These are phyloP conservation scores for Heterobasidion irregulare DNA, from an alignment of 1,284 basidiomycete genomes.

Conservation along the genomic window DNA sequence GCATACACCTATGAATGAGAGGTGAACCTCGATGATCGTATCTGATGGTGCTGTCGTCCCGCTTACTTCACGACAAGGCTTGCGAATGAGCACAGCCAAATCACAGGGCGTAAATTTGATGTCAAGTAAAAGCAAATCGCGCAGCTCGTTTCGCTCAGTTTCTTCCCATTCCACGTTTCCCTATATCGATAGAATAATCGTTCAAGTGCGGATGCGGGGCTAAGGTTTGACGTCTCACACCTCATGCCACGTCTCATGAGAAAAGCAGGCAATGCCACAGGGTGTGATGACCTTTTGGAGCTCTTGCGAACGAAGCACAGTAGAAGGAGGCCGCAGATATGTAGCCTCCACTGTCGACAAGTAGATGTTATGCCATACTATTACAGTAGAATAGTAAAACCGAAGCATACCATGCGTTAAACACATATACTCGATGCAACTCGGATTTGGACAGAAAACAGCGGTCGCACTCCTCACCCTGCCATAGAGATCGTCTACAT, in stretches of 20 bases:
- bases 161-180: neutral
- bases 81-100: constrained; percentile 31
- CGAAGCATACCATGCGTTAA: constrained; percentile 2
- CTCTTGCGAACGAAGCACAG: neutral
- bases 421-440: constrained; percentile 4
- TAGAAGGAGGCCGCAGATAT: neutral
- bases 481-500: neutral
- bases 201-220: neutral
- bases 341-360: neutral
- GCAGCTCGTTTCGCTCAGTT: constrained; percentile 12
- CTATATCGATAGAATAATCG: neutral
- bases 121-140: constrained; percentile 22
- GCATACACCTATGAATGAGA: neutral
- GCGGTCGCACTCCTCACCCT: neutral
- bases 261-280: neutral
- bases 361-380: neutral
- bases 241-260: neutral
- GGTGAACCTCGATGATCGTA: neutral
- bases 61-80: constrained; percentile 35
- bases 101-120: constrained; percentile 34
- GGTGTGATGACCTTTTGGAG: neutral
- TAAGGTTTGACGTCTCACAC: neutral
- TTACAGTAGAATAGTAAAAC: neutral
- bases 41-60: neutral
- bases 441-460: constrained; percentile 6